These are phyloP conservation scores for Beauveria varroae DNA, from an alignment of 2,329 filamentous ascomycete species.

Conservation along the genomic window DNA sequence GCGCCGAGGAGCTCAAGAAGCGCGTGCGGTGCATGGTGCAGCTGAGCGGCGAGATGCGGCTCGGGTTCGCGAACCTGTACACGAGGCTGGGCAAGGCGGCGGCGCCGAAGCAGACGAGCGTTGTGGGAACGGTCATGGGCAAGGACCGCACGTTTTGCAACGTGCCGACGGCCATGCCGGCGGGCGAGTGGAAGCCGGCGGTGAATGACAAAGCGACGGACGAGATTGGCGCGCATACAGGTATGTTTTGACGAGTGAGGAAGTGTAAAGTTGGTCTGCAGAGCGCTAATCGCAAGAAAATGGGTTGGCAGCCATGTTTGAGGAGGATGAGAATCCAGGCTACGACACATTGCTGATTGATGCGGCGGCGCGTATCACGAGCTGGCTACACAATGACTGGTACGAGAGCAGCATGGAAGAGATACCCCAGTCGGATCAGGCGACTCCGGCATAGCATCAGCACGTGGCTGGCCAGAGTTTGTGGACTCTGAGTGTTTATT, in stretches of 20 bases:
- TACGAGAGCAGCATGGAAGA: constrained; percentile 47
- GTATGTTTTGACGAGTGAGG: constrained; percentile 32
- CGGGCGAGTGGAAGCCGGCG: constrained; percentile 58
- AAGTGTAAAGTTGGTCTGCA: too few relatives aligned
- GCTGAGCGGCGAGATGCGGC: constrained; percentile 54
- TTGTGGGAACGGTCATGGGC: constrained; percentile 54
- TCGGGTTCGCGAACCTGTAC: constrained; percentile 83
- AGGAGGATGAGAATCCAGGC: constrained; percentile 61
- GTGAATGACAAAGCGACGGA: constrained; percentile 74
- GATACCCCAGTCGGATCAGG: constrained; percentile 18
- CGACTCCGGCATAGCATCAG: not conserved
- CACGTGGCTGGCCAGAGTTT: not conserved
- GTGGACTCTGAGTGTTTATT: not conserved
- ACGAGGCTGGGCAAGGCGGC: constrained; percentile 71
- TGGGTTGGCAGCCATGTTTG: constrained; percentile 57
- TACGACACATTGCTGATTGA: constrained; percentile 60
- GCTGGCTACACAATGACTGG: constrained; percentile 61
- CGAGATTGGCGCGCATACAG: constrained; percentile 74
- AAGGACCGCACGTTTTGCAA: constrained; percentile 84
- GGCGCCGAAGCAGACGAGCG: constrained; percentile 40
- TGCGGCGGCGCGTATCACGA: constrained; percentile 56
- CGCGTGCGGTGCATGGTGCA: constrained; percentile 63
- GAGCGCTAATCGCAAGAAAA: not conserved
- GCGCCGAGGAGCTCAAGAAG: constrained; percentile 72
- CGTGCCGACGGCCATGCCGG: constrained; percentile 48